phyloP scores from a whole-genome alignment of 2,329 filamentous ascomycete genomes.

The Chaetomium strumarium region DNA sequence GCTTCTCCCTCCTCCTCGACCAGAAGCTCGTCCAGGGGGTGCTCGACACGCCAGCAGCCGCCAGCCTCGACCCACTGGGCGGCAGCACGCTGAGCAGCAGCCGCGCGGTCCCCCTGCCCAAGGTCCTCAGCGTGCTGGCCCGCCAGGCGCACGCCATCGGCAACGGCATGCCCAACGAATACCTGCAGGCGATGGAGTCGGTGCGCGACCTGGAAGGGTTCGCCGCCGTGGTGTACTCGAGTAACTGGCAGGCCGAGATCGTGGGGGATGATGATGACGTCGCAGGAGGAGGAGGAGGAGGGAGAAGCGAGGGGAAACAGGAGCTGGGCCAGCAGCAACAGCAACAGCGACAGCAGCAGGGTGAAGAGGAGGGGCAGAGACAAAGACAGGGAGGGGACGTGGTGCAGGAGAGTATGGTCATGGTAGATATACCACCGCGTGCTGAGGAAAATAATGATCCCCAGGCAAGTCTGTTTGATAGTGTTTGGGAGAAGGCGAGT shows the following conservation, averaged over 20 bases:
- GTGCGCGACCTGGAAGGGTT: conserved; percentile 76
- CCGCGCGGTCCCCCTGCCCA: conserved; percentile 64
- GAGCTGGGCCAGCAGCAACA: no score
- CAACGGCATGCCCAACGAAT: conserved; percentile 66
- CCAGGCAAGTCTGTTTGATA: conserved; percentile 51
- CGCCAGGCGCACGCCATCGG: conserved; percentile 88
- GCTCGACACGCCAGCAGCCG: conserved; percentile 58
- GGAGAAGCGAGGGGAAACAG: neutral
- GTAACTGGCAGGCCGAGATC: conserved; percentile 70
- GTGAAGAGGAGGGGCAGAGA: neutral
- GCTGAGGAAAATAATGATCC: conserved; percentile 26
- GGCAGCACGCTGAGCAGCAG: conserved; percentile 23
- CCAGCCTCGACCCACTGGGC: conserved; percentile 20
- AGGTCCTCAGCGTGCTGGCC: conserved; percentile 81
- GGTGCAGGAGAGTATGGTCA: conserved; percentile 40
- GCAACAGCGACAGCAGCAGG: neutral
- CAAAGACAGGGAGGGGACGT: neutral
- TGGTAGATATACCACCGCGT: conserved; percentile 32
- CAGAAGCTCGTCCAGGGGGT: conserved; percentile 72
- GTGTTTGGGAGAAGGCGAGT: conserved; percentile 61
- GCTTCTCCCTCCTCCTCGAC: conserved; percentile 79
- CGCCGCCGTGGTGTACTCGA: conserved; percentile 80
- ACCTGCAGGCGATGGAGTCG: conserved; percentile 67
- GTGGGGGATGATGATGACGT: conserved; percentile 34
- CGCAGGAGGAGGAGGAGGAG: neutral